phyloP scores from a whole-genome alignment of 306 rosid species.

The Acmispon strigosus region DNA sequence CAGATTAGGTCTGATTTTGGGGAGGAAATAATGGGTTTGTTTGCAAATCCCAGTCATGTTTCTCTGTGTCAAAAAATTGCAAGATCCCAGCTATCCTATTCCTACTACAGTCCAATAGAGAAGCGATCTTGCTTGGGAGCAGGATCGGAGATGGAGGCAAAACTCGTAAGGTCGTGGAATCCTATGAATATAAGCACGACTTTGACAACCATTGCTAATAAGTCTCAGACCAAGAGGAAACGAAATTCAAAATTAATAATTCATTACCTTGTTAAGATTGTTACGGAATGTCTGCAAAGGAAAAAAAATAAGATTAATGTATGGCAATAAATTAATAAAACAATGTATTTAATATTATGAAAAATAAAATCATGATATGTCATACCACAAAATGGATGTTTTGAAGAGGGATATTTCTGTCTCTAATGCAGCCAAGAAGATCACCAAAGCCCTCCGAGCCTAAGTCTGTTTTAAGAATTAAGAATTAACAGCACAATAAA shows the following conservation, averaged over 20 bases:
- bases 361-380: not conserved
- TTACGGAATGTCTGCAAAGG: conserved; percentile 78
- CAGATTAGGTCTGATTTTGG: not conserved
- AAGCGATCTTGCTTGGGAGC: not conserved
- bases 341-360: not conserved
- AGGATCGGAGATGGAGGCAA: not conserved
- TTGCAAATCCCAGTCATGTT: no score
- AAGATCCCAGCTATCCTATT: not conserved
- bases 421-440: conserved; percentile 85
- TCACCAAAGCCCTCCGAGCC: conserved; percentile 92
- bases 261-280: conserved; percentile 87
- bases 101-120: not conserved
- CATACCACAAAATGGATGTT: conserved; percentile 96
- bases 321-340: conserved; percentile 16
- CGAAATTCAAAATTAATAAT: not conserved
- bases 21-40: no score
- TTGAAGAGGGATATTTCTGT: conserved; percentile 73
- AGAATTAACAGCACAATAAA: conserved; percentile 11
- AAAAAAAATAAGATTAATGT: conserved; percentile 7
- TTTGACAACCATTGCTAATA: not conserved
- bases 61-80: no score
- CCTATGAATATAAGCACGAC: not conserved
- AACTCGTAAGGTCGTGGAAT: not conserved
- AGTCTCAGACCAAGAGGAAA: not conserved
- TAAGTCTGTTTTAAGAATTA: conserved; percentile 45